Conservation (phyloP, 1,284 basidiomycete species). For the Marasmius fiardii region DNA sequence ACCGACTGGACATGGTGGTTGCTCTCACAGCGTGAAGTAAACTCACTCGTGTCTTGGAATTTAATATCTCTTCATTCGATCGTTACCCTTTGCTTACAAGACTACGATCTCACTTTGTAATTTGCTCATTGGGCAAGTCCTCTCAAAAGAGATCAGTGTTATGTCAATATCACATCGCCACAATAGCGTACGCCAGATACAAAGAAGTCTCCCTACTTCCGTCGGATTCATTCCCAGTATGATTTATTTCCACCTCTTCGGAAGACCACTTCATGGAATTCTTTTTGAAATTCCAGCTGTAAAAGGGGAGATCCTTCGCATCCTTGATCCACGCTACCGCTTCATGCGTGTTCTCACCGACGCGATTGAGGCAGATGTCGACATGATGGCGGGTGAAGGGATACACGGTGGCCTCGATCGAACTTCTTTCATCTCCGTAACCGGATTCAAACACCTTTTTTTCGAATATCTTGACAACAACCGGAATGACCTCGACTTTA, state of each 20-base stretch:
- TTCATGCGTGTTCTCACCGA: background rate
- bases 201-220: slow-evolving; percentile 23
- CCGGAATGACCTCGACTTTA: slow-evolving; percentile 23
- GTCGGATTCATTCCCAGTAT: slow-evolving; percentile 25
- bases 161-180: background rate
- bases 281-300: slow-evolving; percentile 14
- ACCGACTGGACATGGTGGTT: too few relatives aligned
- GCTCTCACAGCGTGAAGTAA: too few relatives aligned
- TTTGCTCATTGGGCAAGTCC: too few relatives aligned
- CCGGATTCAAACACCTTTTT: slow-evolving; percentile 1
- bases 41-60: too few relatives aligned
- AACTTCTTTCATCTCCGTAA: background rate
- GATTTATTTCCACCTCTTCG: slow-evolving; percentile 15
- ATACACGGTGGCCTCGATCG: slow-evolving; percentile 16
- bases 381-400: slow-evolving; percentile 25
- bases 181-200: slow-evolving; percentile 18
- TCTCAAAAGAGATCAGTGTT: too few relatives aligned
- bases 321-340: slow-evolving; percentile 10
- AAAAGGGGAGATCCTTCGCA: slow-evolving; percentile 23
- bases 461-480: slow-evolving; percentile 17
- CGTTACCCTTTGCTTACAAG: too few relatives aligned
- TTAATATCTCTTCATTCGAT: too few relatives aligned
- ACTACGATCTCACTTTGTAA: too few relatives aligned
- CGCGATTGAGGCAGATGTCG: slow-evolving; percentile 14
- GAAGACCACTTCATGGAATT: slow-evolving; percentile 16